Evolutionary conservation across 305 asterid species (phyloP).

Genomic region (Plantago coronopus): DNA sequence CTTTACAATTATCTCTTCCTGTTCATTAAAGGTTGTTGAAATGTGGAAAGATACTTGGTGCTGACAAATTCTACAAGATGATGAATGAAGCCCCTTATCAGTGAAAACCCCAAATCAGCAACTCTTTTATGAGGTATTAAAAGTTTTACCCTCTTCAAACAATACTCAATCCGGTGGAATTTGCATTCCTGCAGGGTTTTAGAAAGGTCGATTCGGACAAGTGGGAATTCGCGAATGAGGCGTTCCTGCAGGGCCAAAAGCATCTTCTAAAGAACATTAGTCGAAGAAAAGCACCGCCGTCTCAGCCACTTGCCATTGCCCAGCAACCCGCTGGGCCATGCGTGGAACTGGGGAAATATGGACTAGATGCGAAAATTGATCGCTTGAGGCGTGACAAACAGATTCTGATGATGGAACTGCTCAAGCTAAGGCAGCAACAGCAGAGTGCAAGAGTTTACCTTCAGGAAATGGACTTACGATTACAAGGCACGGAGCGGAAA

Average conservation of each 20-base stretch:
- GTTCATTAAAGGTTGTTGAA: constrained; percentile 38
- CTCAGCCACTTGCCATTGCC: constrained; percentile 21
- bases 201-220: constrained; percentile 71
- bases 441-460: constrained; percentile 42
- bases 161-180: constrained; percentile 20
- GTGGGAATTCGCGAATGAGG: constrained; percentile 75
- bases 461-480: constrained; percentile 48
- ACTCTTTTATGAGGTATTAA: constrained; percentile 21
- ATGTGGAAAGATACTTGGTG: constrained; percentile 22
- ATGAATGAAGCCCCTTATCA: constrained; percentile 23
- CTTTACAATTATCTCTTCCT: constrained; percentile 32
- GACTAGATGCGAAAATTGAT: constrained; percentile 42
- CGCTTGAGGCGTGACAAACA: constrained; percentile 52
- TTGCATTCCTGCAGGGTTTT: constrained; percentile 61
- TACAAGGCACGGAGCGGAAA: constrained; percentile 54
- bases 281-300: constrained; percentile 42
- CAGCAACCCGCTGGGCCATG: constrained; percentile 37
- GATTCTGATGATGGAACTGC: constrained; percentile 41
- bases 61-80: constrained; percentile 34
- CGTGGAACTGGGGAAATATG: constrained; percentile 49
- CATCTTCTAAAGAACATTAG: constrained; percentile 48
- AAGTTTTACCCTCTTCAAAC: background rate
- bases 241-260: constrained; percentile 49
- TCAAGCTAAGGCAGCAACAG: constrained; percentile 61
- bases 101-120: constrained; percentile 9